Base-by-base conservation (phyloP, 1,284 basidiomycete species). In the Baeospora myosura region DNA sequence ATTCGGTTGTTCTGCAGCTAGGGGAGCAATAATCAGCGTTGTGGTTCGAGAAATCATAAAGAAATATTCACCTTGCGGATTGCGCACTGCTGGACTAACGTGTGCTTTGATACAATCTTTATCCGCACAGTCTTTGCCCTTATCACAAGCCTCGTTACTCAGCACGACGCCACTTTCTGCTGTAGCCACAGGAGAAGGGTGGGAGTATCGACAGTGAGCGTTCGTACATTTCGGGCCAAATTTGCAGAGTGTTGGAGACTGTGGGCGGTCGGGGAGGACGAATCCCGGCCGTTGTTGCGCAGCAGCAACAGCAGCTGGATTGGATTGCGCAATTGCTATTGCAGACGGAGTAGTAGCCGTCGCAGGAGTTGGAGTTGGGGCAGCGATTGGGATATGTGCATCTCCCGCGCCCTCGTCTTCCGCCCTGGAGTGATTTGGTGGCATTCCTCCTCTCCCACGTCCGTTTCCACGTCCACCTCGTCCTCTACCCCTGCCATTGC, bases 181-280 rank as follows among this genome's bases (percentile, higher is more conserved):
- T 21, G 92, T 93, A 2, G 93, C 91, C 0, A 90, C 88, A 11
- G 93, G 92, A 4, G 87, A 90, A 3, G 93, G 90, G 61, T 97
- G 93, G 7, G 88, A 88, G 63, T 80, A 96, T 14, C 82, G 74
- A 61, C 93, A 97, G 39, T 81, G 69, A 0, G 86, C 71, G 60
- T 95, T 94, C 39, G 82, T 86, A 63, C 93, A 97, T 51, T 92
- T 93, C 17, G 84, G 71, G 4, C 75, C 80, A 52, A 86, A 96
- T 65, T 94, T 94, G 77, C 93, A 97, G 16, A 97, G 66, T 0
- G 85, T 87, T 0, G 87, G 87, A 2, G 87, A 88, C 52, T 83
- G 81, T 2, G 86, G 87, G 22, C 87, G 74, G 47, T 82, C 79
- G n/a, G 85, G 84, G 10, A 78, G 56, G 2, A 67, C 69, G 51